phyloP scores from a whole-genome alignment of 2,329 filamentous ascomycete species.

The Fusarium euwallaceae region DNA sequence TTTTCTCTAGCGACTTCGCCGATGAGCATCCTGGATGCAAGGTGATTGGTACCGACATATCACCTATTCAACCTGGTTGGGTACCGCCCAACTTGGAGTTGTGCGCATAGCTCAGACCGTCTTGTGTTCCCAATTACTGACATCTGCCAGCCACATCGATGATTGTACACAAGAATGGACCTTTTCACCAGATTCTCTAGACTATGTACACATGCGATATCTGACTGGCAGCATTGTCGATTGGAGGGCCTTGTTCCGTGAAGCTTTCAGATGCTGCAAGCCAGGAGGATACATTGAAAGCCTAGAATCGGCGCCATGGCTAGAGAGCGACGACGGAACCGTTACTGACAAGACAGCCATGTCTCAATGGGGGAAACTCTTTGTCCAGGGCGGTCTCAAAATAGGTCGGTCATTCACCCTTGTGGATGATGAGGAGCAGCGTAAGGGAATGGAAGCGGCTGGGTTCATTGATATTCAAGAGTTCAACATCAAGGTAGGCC shows the following conservation, averaged over 20 bases:
- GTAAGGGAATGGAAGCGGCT: background rate
- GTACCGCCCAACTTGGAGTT: slow-evolving; percentile 15
- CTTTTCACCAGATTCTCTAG: background rate
- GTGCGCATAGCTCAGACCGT: background rate
- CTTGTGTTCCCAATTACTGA: background rate
- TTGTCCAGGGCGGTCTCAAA: background rate
- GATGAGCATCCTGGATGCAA: slow-evolving; percentile 11
- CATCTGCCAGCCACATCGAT: background rate
- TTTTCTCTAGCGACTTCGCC: background rate
- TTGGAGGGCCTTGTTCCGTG: background rate
- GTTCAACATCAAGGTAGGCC: background rate
- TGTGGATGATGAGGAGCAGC: background rate
- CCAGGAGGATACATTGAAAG: slow-evolving; percentile 9
- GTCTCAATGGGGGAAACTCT: background rate
- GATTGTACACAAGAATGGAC: slow-evolving; percentile 23
- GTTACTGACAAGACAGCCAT: background rate
- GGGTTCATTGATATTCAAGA: background rate
- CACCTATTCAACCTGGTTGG: slow-evolving; percentile 17
- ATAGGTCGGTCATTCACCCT: background rate
- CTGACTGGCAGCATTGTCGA: slow-evolving; percentile 12
- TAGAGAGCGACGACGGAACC: slow-evolving; percentile 1
- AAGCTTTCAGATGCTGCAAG: background rate
- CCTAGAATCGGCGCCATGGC: slow-evolving; percentile 4
- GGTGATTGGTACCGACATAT: slow-evolving; percentile 17
- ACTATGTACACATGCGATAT: slow-evolving; percentile 17